Conservation (phyloP, 2,329 filamentous ascomycete species). For the Albifimbria verrucaria region DNA sequence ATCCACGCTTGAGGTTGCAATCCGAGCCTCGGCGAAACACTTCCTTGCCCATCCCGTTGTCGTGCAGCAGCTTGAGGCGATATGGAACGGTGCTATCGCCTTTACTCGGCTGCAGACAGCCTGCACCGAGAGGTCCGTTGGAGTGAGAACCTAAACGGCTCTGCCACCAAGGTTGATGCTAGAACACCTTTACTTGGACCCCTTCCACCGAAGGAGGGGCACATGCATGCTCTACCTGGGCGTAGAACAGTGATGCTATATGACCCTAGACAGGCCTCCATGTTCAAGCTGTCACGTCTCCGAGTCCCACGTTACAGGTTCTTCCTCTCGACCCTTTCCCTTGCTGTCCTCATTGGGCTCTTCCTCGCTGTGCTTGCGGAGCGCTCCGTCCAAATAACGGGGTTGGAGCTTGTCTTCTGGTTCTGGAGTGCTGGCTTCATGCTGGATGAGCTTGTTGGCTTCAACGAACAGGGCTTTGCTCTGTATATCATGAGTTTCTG, state of each 20-base stretch:
- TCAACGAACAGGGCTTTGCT: conserved; percentile 94
- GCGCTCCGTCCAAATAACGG: conserved; percentile 76
- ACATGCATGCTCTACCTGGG: conserved; percentile 38
- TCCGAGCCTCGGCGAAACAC: conserved; percentile 86
- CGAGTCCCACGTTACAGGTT: conserved; percentile 90
- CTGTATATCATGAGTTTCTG: conserved; percentile 97
- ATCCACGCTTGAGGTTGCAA: conserved; percentile 89
- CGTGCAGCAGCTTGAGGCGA: conserved; percentile 91
- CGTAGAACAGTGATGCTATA: conserved; percentile 82
- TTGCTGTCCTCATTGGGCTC: conserved; percentile 78
- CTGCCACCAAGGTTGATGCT: conserved; percentile 33
- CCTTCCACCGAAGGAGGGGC: conserved; percentile 24
- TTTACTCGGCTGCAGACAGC: conserved; percentile 88
- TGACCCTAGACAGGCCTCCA: conserved; percentile 82
- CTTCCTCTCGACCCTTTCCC: conserved; percentile 82
- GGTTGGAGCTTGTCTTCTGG: conserved; percentile 88
- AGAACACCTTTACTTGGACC: conserved; percentile 50
- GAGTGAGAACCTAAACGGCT: conserved; percentile 20
- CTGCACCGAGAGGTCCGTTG: conserved; percentile 61
- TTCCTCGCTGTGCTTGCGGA: conserved; percentile 79
- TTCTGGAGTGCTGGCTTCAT: conserved; percentile 97
- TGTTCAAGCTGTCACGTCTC: conserved; percentile 87
- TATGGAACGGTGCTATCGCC: conserved; percentile 93
- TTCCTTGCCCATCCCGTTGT: conserved; percentile 90
- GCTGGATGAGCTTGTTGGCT: conserved; percentile 92